Evolutionary conservation across 2,329 filamentous ascomycete genomes (phyloP), one percentile per base, ranked within the genome.

Genomic region (Bipolaris bicolor): DNA sequence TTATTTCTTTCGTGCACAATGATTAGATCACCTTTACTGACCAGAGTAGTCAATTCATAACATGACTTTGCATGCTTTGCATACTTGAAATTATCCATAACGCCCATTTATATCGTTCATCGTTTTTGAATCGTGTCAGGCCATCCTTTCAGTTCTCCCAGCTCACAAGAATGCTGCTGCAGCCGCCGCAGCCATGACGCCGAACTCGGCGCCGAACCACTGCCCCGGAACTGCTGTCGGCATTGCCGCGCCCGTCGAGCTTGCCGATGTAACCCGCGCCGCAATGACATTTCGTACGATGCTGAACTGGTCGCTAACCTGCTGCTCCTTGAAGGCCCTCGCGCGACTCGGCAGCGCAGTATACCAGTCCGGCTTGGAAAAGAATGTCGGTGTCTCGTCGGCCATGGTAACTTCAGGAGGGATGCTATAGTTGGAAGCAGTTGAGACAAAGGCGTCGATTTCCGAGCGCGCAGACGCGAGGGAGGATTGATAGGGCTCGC

Each of bases 301-400:
- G 36, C 68, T 71, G 48, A 70, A 73, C 59, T 73, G 67, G 44
- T 71, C 66, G 10, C 48, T 49, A 10, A 73, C 70, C 61, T 73
- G 70, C 45, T 65, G 61, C 52, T 73, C 71, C 61, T 73, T 73
- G 53, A 72, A 73, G 22, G 58, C 55, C 24, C 63, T 52, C n/a
- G 62, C 71, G 18, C 59, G 58, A 34, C 58, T 67, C 22, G 71
- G 71, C 49, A 73, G 59, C 50, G 71, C 69, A 13, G 61, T 63
- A 20, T 73, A 73, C 71, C 71, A 73, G 11, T 62, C 54, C 22
- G 71, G 71, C 33, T 52, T 58, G 16, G 61, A 65, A 29, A 62
- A 64, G 50, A 61, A 69, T 5, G 67, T 68, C 11, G 66, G 67
- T 2, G 65, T 68, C 3, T 61, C 57, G 2, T 49, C 56, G 4